phyloP scores from a whole-genome alignment of 352 stramenopile genomes.

The Globisporangium heterothallicum region DNA sequence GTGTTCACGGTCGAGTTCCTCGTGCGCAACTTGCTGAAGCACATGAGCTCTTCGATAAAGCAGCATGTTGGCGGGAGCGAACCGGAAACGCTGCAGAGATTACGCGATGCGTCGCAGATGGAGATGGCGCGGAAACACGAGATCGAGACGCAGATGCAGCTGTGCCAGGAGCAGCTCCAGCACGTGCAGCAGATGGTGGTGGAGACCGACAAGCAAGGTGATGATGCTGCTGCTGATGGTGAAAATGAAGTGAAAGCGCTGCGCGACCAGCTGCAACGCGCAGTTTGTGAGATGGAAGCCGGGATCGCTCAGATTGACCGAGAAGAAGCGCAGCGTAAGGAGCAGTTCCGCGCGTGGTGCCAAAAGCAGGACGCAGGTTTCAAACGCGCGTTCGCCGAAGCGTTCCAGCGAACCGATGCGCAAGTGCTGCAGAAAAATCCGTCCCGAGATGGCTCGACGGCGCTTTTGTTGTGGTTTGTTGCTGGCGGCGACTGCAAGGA shows the following conservation, averaged over 20 bases:
- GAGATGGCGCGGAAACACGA: conserved; percentile 25
- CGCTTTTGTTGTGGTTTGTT: conserved; percentile 49
- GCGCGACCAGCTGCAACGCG: conserved; percentile 17
- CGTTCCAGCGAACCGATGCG: conserved; percentile 36
- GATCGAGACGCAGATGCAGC: conserved; percentile 21
- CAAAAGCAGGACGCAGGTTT: conserved; percentile 22
- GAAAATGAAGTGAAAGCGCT: conserved; percentile 15
- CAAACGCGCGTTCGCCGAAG: conserved; percentile 26
- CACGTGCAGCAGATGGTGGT: conserved; percentile 19
- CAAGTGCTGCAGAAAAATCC: conserved; percentile 41
- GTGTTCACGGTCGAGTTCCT: conserved; percentile 46
- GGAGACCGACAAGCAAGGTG: background rate
- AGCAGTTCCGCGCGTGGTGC: conserved; percentile 21
- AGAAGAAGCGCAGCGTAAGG: conserved; percentile 21
- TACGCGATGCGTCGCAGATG: conserved; percentile 12
- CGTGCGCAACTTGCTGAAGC: conserved; percentile 35
- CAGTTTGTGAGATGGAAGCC: conserved; percentile 22
- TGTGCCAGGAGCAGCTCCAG: conserved; percentile 25
- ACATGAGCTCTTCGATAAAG: conserved; percentile 18
- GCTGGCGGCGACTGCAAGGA: conserved; percentile 4
- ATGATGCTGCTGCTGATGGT: conserved; percentile 1
- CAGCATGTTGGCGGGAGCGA: conserved; percentile 23
- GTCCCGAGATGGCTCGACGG: conserved; percentile 42
- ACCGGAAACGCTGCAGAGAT: conserved; percentile 13
- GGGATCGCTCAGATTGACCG: conserved; percentile 28